Conservation (phyloP, 2,329 filamentous ascomycete genomes). For the Zopfia rhizophila region DNA sequence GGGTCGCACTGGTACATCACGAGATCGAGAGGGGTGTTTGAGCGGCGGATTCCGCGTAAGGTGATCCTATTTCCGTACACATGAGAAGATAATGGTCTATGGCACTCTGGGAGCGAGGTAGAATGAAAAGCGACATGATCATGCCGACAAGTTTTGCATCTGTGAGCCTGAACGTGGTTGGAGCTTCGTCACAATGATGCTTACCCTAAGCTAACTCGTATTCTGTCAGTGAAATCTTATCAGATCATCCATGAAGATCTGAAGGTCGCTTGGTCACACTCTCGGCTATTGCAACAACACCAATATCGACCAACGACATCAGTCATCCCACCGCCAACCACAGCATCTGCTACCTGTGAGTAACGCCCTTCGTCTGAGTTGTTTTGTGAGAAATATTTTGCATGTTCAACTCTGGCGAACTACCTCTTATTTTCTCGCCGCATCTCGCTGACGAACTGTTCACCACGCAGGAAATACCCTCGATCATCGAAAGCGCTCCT, state of each 20-base stretch:
- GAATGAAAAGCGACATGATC: no score
- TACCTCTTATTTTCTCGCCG: slow-evolving; percentile 4
- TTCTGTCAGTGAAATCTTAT: slow-evolving; percentile 22
- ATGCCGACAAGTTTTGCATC: no score
- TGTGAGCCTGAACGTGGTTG: no score
- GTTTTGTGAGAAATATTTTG: background rate
- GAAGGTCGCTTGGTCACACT: slow-evolving; percentile 39
- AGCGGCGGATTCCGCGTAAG: slow-evolving; percentile 4
- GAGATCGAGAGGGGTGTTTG: slow-evolving; percentile 4
- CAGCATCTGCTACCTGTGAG: slow-evolving; percentile 48
- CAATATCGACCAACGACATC: slow-evolving; percentile 38
- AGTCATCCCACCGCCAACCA: slow-evolving; percentile 45
- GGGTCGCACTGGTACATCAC: slow-evolving; percentile 12
- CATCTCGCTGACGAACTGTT: slow-evolving; percentile 38
- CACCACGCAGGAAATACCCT: slow-evolving; percentile 38
- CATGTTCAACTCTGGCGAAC: background rate
- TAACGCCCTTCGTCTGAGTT: slow-evolving; percentile 31
- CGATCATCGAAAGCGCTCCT: slow-evolving; percentile 32
- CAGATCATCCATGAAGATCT: slow-evolving; percentile 23
- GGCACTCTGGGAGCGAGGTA: no score
- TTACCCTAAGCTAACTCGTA: slow-evolving; percentile 2
- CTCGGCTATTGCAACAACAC: slow-evolving; percentile 36
- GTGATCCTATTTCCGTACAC: no score
- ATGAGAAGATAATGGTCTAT: no score
- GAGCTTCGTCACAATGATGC: background rate